Percentiles rank a stretch among this genome's conserved stretches.
Evolutionary conservation across 169 alveolate species (phyloP).

Genomic region (Cryptosporidium xiaoi): DNA sequence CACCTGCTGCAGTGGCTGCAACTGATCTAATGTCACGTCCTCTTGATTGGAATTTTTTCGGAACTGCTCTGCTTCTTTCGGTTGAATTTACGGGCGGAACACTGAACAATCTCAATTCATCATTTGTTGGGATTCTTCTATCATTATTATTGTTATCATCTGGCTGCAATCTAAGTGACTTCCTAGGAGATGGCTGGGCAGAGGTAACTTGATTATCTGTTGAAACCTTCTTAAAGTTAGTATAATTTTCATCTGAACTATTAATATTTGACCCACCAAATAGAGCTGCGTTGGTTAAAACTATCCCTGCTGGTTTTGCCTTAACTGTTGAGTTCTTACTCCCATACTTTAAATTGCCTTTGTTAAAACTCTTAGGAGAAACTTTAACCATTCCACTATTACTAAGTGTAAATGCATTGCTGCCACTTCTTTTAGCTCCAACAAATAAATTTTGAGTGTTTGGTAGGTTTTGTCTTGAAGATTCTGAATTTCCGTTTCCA

Average conservation of each 20-base stretch:
- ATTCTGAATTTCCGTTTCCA: not conserved
- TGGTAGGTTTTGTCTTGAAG: not conserved
- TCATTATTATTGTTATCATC: conserved; percentile 25
- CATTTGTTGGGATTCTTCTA: conserved; percentile 52
- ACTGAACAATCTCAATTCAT: conserved; percentile 62
- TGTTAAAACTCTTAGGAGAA: conserved; percentile 21
- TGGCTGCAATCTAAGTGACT: conserved; percentile 51
- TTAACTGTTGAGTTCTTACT: too few relatives aligned
- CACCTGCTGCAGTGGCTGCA: not conserved
- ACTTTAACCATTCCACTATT: not conserved
- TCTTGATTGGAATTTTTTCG: conserved; percentile 34
- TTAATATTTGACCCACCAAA: not conserved
- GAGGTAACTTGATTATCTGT: conserved; percentile 53
- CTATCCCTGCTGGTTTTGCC: too few relatives aligned
- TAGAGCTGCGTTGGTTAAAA: too few relatives aligned
- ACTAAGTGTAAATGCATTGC: not conserved
- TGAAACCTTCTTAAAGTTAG: conserved; percentile 30
- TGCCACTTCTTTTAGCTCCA: conserved; percentile 2
- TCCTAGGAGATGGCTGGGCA: conserved; percentile 71
- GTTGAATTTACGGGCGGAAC: conserved; percentile 48
- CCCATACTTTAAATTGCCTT: not conserved
- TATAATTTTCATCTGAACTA: not conserved
- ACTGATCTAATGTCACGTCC: conserved; percentile 38
- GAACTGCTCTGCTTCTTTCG: conserved; percentile 11
- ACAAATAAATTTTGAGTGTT: not conserved